Percentiles rank a stretch among this genome's conserved stretches.
Evolutionary conservation across 1,284 basidiomycete species (phyloP).

Genomic region (Singerocomus rubriflavus): DNA sequence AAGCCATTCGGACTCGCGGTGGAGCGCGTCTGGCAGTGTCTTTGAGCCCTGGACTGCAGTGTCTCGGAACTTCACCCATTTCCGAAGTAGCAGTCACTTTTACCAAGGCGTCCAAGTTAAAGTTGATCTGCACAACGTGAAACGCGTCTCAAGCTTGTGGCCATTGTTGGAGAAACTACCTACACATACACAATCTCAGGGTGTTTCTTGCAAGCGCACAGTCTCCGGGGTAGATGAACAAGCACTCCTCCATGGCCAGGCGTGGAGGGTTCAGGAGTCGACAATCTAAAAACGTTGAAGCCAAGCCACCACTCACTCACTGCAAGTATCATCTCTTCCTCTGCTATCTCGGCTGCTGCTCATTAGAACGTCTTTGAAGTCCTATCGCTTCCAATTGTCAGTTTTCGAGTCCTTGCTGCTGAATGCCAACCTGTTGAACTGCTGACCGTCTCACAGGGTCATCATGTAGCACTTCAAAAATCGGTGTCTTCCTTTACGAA

Average conservation of each 20-base stretch:
- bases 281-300: not conserved
- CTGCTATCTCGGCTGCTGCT: not conserved
- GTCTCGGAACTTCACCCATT: not conserved
- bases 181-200: not conserved
- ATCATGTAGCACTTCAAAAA: conserved; percentile 43
- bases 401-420: conserved; percentile 11
- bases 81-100: conserved; percentile 7
- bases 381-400: conserved; percentile 44
- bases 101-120: conserved; percentile 4
- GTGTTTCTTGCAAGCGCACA: not conserved
- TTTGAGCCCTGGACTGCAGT: not conserved
- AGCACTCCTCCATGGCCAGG: conserved; percentile 13
- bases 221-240: conserved; percentile 1
- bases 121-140: not conserved
- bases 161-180: not conserved
- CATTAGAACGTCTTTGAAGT: conserved; percentile 30
- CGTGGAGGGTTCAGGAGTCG: conserved; percentile 2
- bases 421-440: not conserved
- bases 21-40: not conserved
- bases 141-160: not conserved
- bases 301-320: conserved; percentile 26
- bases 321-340: conserved; percentile 19
- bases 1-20: not conserved
- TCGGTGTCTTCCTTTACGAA: conserved; percentile 45
- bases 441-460: conserved; percentile 41